These are phyloP conservation scores for Boletus barrowsii DNA, from an alignment of 768 basidiomycete species.

Conservation along the genomic window DNA sequence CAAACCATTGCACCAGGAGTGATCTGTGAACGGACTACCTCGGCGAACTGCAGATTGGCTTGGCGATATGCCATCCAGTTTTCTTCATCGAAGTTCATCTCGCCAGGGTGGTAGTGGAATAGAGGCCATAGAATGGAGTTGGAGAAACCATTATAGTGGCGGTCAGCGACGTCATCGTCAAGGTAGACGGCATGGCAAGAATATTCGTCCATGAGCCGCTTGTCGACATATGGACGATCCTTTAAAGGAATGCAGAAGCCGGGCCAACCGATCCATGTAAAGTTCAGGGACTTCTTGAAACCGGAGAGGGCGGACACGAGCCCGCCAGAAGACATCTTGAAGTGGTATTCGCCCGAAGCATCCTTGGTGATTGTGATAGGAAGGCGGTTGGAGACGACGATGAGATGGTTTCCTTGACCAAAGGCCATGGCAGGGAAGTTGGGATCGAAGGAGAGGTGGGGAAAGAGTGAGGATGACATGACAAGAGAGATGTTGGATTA, in stretches of 20 bases:
- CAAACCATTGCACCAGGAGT: constrained; percentile 92
- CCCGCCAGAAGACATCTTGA: constrained; percentile 98
- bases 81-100: constrained; percentile 99
- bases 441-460: constrained; percentile 23
- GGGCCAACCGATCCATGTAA: constrained; percentile 98
- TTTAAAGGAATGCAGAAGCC: constrained; percentile 91
- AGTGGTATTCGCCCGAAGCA: constrained; percentile 89
- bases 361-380: constrained; percentile 96
- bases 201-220: constrained; percentile 90
- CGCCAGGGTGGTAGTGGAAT: constrained; percentile 99
- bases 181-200: constrained; percentile 98
- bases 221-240: constrained; percentile 89
- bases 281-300: constrained; percentile 96
- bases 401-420: constrained; percentile 65
- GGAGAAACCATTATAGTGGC: constrained; percentile 97
- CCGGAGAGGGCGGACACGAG: constrained; percentile 96
- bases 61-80: constrained; percentile 98
- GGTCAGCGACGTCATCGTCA: constrained; percentile 96
- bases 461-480: constrained; percentile 29
- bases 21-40: constrained; percentile 77
- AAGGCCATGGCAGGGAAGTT: constrained; percentile 42
- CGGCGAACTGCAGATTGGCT: constrained; percentile 93
- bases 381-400: constrained; percentile 94
- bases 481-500: constrained; percentile 14
- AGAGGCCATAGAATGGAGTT: constrained; percentile 99